Evolutionary conservation across 192 early-diverging fungal species (phyloP).

Genomic region (Rhizophagus prolifer): DNA sequence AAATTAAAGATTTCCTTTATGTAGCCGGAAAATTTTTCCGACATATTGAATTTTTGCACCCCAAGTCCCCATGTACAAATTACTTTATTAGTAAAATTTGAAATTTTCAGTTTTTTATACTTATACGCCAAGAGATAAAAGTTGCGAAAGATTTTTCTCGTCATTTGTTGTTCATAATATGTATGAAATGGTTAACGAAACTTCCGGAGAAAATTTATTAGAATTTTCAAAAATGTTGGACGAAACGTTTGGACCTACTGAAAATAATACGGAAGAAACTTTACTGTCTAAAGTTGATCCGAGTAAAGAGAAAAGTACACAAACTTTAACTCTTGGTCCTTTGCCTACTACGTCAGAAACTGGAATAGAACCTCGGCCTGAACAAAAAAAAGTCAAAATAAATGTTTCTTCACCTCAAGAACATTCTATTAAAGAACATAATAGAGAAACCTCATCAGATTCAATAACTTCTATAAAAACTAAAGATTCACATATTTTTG

Average conservation of each 20-base stretch:
- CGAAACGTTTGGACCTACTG: background rate
- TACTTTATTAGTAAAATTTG: background rate
- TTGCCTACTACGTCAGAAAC: background rate
- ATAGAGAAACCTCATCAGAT: background rate
- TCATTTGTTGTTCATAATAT: background rate
- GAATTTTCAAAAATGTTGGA: constrained; percentile 26
- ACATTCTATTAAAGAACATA: background rate
- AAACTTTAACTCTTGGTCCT: background rate
- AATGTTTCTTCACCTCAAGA: background rate
- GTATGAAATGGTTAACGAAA: constrained; percentile 18
- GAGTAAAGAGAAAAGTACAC: background rate
- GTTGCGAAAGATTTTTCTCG: background rate
- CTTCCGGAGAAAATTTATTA: constrained; percentile 15
- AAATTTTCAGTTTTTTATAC: background rate
- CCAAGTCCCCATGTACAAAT: background rate
- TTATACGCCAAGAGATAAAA: background rate
- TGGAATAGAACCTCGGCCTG: background rate
- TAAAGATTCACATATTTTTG: background rate
- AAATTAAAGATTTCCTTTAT: too few species aligned
- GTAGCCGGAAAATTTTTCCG: too few species aligned
- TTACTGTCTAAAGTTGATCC: background rate
- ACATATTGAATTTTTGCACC: too few species aligned
- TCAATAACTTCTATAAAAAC: background rate
- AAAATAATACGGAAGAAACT: background rate
- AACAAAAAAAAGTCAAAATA: background rate